These are phyloP conservation scores for Alternaria viburni DNA, from an alignment of 2,329 filamentous ascomycete genomes.

Conservation along the genomic window DNA sequence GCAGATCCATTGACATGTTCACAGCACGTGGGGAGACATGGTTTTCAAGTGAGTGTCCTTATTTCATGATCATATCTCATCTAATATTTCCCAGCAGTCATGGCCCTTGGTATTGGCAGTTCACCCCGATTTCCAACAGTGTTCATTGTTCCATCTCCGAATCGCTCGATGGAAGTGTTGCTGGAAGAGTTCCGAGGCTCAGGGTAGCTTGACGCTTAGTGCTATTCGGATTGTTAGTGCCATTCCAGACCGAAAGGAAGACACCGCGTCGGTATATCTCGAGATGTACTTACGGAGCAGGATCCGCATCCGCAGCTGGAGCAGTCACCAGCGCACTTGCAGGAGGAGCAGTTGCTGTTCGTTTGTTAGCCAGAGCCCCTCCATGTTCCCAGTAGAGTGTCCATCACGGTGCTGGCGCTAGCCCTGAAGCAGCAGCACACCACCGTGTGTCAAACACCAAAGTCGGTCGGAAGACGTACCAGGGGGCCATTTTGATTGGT, in stretches of 20 bases:
- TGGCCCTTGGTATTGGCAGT: not conserved
- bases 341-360: slow-evolving; percentile 34
- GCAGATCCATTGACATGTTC: not conserved
- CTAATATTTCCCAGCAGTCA: not conserved
- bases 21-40: not conserved
- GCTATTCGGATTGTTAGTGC: slow-evolving; percentile 2
- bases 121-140: not conserved
- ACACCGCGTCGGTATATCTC: not conserved
- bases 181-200: not conserved
- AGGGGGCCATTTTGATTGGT: slow-evolving; percentile 30
- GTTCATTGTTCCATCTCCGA: not conserved
- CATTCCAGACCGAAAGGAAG: not conserved
- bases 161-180: not conserved
- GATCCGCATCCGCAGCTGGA: slow-evolving; percentile 38
- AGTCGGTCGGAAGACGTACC: slow-evolving; percentile 19
- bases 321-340: slow-evolving; percentile 43
- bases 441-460: not conserved
- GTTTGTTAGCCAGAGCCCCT: slow-evolving; percentile 6
- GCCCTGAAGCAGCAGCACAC: not conserved
- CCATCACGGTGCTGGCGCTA: slow-evolving; percentile 28
- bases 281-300: slow-evolving; percentile 28
- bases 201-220: slow-evolving; percentile 14
- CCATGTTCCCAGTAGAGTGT: slow-evolving; percentile 5
- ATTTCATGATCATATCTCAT: not conserved
- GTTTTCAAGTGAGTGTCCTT: not conserved